Conservation (phyloP, 495 filamentous ascomycete genomes). For the Aspergillus incahuasiensis region DNA sequence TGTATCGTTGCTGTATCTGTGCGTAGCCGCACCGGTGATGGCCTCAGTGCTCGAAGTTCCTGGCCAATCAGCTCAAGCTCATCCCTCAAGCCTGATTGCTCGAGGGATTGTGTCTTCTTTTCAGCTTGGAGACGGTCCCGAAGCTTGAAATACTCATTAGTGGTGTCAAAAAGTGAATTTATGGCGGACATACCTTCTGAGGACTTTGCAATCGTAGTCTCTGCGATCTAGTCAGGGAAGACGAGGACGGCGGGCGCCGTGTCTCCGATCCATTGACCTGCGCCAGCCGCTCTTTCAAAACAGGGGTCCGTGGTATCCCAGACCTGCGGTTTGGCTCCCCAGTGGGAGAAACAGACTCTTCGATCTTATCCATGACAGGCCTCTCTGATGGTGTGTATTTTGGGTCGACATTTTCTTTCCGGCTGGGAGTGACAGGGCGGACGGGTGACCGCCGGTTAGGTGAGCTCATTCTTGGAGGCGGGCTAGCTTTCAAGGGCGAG, state of each 20-base stretch:
- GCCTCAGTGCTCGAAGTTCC: slow-evolving; percentile 66
- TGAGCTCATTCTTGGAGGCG: slow-evolving; percentile 30
- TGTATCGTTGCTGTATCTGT: slow-evolving; percentile 10
- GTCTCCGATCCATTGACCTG: slow-evolving; percentile 34
- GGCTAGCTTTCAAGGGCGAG: slow-evolving; percentile 28
- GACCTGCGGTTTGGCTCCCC: slow-evolving; percentile 44
- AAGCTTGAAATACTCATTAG: slow-evolving; percentile 37
- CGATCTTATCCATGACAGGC: slow-evolving; percentile 32
- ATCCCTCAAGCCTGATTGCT: slow-evolving; percentile 61
- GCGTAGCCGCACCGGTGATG: slow-evolving; percentile 25
- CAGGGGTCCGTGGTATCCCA: slow-evolving; percentile 45
- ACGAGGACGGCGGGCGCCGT: slow-evolving; percentile 31
- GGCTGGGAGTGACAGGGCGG: slow-evolving; percentile 46
- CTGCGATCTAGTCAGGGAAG: slow-evolving; percentile 42
- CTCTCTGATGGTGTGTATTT: slow-evolving; percentile 30
- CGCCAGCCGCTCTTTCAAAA: slow-evolving; percentile 50
- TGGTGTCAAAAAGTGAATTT: neutral
- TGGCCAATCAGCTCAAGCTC: slow-evolving; percentile 80
- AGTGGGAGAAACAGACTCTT: slow-evolving; percentile 37
- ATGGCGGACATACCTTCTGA: slow-evolving; percentile 55
- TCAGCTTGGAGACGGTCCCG: slow-evolving; percentile 83
- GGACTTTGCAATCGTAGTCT: slow-evolving; percentile 85
- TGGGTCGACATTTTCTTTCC: slow-evolving; percentile 52
- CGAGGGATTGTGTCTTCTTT: slow-evolving; percentile 64
- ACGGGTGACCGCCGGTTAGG: slow-evolving; percentile 38